phyloP scores from a whole-genome alignment of 2,329 filamentous ascomycete species.

The Ophiostoma novo-ulmi region DNA sequence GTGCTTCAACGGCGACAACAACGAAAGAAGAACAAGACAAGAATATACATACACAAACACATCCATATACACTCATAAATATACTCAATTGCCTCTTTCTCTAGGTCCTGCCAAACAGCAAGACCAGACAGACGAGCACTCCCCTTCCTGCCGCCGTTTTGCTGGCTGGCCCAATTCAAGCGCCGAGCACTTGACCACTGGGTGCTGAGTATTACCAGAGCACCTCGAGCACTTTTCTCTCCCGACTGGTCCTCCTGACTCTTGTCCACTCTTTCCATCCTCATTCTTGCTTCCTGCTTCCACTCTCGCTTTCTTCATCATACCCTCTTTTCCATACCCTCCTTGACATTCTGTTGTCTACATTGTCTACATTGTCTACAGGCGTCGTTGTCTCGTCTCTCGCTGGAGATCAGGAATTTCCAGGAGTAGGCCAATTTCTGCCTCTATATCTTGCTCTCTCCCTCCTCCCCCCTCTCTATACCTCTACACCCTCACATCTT shows the following conservation, averaged over 20 bases:
- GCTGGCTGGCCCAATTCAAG: constrained; percentile 21
- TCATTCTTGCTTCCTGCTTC: constrained; percentile 1
- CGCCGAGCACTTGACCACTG: constrained; percentile 13
- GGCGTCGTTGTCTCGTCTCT: neutral
- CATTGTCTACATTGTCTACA: neutral
- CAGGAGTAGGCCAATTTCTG: neutral
- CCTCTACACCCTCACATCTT: neutral
- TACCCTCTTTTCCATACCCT: neutral
- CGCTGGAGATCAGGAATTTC: neutral
- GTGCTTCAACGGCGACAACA: constrained; percentile 18
- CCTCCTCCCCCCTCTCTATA: neutral
- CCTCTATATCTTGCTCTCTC: neutral
- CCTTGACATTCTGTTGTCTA: neutral
- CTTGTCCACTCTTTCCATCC: constrained; percentile 3
- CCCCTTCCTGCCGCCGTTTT: constrained; percentile 19
- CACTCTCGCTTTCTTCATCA: neutral
- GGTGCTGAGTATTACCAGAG: neutral
- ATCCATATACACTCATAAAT: neutral
- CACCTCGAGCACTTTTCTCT: neutral
- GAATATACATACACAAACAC: constrained; percentile 14
- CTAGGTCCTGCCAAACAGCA: neutral
- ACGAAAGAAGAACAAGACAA: neutral
- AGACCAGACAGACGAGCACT: constrained; percentile 4
- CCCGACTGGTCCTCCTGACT: constrained; percentile 9
- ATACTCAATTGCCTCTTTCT: neutral